Percentiles rank a stretch among this genome's conserved stretches.
phyloP scores from a whole-genome alignment of 495 filamentous ascomycete species.

The Hypoxylon cercidicola region DNA sequence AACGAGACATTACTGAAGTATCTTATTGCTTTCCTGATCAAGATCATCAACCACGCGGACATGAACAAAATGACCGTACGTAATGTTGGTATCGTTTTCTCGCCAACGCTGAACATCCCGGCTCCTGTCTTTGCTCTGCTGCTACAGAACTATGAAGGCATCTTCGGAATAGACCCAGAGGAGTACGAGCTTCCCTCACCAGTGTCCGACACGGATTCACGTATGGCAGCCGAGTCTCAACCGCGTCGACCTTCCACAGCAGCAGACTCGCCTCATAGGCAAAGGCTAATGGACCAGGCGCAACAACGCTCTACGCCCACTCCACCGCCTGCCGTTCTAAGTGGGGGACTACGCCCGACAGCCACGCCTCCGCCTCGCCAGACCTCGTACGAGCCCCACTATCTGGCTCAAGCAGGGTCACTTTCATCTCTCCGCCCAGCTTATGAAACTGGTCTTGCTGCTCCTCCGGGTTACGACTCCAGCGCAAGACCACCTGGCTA shows the following conservation, averaged over 20 bases:
- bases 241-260: conserved; percentile 55
- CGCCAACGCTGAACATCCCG: conserved; percentile 97
- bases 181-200: conserved; percentile 62
- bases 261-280: conserved; percentile 54
- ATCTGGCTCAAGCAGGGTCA: conserved; percentile 45
- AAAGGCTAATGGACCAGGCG: conserved; percentile 54
- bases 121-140: conserved; percentile 94
- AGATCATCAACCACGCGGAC: conserved; percentile 87
- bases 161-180: conserved; percentile 79
- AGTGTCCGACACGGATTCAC: conserved; percentile 35
- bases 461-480: conserved; percentile 47
- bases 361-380: conserved; percentile 57
- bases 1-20: conserved; percentile 85
- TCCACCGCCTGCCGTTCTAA: conserved; percentile 51
- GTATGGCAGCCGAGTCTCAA: conserved; percentile 24
- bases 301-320: conserved; percentile 55
- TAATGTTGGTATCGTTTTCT: conserved; percentile 98
- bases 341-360: conserved; percentile 51
- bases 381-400: conserved; percentile 49
- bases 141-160: conserved; percentile 85
- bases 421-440: conserved; percentile 51
- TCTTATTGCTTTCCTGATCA: conserved; percentile 85
- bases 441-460: conserved; percentile 50
- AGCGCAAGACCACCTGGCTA: conserved; percentile 43
- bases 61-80: conserved; percentile 98